phyloP scores from a whole-genome alignment of 2,329 filamentous ascomycete species.

The Pezicula neosporulosa region DNA sequence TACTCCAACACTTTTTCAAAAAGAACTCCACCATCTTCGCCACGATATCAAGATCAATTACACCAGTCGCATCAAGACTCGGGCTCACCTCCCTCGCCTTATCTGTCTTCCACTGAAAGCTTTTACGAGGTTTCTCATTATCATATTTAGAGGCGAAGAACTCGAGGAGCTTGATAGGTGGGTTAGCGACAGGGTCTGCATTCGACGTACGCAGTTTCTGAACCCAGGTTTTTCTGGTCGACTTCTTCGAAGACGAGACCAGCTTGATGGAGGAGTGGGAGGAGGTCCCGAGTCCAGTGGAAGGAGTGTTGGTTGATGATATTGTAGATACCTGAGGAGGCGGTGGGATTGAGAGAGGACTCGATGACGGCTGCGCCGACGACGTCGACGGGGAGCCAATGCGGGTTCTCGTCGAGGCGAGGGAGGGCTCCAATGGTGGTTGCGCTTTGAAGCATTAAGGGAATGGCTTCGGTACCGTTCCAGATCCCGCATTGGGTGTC shows the following conservation, averaged over 20 bases:
- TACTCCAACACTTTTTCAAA: too few species aligned
- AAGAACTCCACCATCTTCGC: too few species aligned
- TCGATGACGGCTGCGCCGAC: slow-evolving; percentile 38
- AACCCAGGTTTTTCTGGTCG: slow-evolving; percentile 39
- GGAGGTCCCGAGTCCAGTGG: slow-evolving; percentile 45
- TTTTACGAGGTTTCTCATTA: too few species aligned
- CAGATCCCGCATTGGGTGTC: slow-evolving; percentile 42
- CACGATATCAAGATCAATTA: too few species aligned
- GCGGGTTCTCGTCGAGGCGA: slow-evolving; percentile 36
- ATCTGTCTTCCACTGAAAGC: too few species aligned
- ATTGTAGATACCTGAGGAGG: slow-evolving; percentile 30
- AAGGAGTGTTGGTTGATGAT: slow-evolving; percentile 45
- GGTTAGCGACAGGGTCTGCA: slow-evolving; percentile 44
- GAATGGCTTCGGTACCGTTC: slow-evolving; percentile 48
- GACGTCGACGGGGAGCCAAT: slow-evolving; percentile 43
- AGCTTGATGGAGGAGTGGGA: slow-evolving; percentile 42
- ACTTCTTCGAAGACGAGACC: slow-evolving; percentile 43
- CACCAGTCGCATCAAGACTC: too few species aligned
- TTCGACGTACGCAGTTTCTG: slow-evolving; percentile 39
- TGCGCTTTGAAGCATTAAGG: slow-evolving; percentile 44
- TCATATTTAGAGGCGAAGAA: slow-evolving; percentile 49
- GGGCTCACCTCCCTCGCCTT: too few species aligned
- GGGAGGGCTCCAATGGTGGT: slow-evolving; percentile 40
- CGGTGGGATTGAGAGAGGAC: slow-evolving; percentile 25
- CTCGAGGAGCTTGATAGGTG: slow-evolving; percentile 48